Evolutionary conservation across 768 basidiomycete species (phyloP), one percentile per base, ranked within the genome.

Genomic region (Jaapia argillacea): DNA sequence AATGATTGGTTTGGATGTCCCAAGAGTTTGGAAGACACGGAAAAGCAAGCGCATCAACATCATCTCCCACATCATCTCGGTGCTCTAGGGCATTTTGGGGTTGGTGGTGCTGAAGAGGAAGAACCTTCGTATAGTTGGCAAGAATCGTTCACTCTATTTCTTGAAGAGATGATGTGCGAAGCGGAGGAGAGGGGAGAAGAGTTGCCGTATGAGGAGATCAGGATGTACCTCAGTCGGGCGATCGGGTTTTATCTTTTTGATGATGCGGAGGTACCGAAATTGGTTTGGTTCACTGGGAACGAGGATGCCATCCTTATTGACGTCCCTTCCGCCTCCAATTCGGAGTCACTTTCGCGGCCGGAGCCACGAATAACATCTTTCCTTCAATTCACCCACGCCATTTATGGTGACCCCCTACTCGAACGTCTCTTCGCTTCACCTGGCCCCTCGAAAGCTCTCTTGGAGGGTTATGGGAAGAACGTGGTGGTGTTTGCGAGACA

Each of bases 391-490:
- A 53, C 69, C 1, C 75, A 72, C 49, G 77, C 81, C 10, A 49
- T 86, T 20, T 88, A 81, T 77, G 85, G 82, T 23, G 85, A 88
- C 55, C 85, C 85, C 6, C 60, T 87, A 28, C 66, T 85, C 27
- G 85, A 87, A 57, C 65, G 70, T 4, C 69, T 79, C 51, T 81
- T 86, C 64, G 52, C 75, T 38, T n/a, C n/a, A n/a, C n/a, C n/a
- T n/a, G 66, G 65, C 10, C 73, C 74, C 14, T 70, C 63, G 33
- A 48, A 49, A 23, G 79, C 76, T 3, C 58, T 85, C 16, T 57
- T 68, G 40, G 77, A 83, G 57, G 84, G 79, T 1, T 87, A 87
- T 52, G 77, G 75, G 1, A 67, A 61, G 1, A 62, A 61, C 3
- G 54, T 77, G 36, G 64, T 81, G 2, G 54, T 74, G 20, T 79